Percentiles rank a stretch among this genome's conserved stretches.
Evolutionary conservation across 2,329 filamentous ascomycete genomes (phyloP).

Genomic region (Penicillium sp.): DNA sequence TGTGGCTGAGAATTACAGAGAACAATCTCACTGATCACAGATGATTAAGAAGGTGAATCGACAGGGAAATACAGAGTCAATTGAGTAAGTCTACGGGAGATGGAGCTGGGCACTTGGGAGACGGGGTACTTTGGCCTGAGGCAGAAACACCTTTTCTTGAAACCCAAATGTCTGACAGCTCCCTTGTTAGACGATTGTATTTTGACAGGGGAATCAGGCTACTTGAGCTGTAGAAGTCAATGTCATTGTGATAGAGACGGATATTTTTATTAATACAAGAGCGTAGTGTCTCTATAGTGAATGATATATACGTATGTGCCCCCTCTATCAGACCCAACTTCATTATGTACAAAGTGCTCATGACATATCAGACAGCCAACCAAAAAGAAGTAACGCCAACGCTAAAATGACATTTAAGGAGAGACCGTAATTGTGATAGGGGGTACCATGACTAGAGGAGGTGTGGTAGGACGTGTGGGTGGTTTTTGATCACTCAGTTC

Average conservation of each 20-base stretch:
- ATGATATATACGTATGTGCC: not conserved
- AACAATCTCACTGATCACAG: constrained; percentile 25
- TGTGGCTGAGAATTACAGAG: not conserved
- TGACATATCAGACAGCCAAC: not conserved
- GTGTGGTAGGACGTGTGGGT: constrained; percentile 23
- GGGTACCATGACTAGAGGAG: constrained; percentile 30
- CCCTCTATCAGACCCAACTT: not conserved
- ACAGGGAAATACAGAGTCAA: constrained; percentile 2
- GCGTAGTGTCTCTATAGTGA: not conserved
- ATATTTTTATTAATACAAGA: not conserved
- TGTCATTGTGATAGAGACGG: too few relatives aligned
- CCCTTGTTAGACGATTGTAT: not conserved
- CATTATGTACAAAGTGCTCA: constrained; percentile 1
- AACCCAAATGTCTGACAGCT: not conserved
- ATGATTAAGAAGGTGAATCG: not conserved
- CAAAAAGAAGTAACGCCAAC: constrained; percentile 2
- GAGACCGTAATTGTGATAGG: constrained; percentile 44
- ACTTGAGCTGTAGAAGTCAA: not conserved
- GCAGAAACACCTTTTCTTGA: not conserved
- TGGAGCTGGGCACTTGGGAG: constrained; percentile 5
- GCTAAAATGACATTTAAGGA: constrained; percentile 18
- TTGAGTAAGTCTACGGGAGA: constrained; percentile 3
- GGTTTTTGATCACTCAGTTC: constrained; percentile 8
- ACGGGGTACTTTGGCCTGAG: constrained; percentile 2
- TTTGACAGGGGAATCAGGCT: too few relatives aligned